Percentiles rank a stretch among this genome's conserved stretches.
Conservation (phyloP, 441 rosid species). For the Manihot esculenta region DNA sequence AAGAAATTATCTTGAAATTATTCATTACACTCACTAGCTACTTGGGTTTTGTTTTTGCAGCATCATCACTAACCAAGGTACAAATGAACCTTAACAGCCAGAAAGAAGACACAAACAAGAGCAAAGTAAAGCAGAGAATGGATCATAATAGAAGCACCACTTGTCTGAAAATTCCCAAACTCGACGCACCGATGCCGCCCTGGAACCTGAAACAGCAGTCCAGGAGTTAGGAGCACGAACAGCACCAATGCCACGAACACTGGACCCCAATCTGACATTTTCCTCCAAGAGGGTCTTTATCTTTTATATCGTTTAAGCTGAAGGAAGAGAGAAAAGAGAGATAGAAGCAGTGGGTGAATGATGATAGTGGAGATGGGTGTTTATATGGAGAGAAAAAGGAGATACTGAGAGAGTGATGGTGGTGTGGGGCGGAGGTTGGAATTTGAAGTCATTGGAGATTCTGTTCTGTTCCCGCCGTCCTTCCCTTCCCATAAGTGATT, state of each 20-base stretch:
- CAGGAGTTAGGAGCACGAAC: slow-evolving; percentile 70
- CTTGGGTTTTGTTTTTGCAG: too few species aligned
- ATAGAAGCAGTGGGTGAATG: background rate
- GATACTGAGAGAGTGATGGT: background rate
- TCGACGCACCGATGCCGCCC: slow-evolving; percentile 55
- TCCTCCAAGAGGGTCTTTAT: background rate
- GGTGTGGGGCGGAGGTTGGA: slow-evolving; percentile 24
- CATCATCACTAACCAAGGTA: slow-evolving; percentile 40
- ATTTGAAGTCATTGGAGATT: slow-evolving; percentile 18
- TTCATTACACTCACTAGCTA: too few species aligned
- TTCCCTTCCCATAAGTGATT: background rate
- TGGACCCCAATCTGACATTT: slow-evolving; percentile 77
- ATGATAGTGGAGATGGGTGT: background rate
- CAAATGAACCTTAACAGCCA: slow-evolving; percentile 66
- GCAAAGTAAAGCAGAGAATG: slow-evolving; percentile 78
- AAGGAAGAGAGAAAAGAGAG: background rate
- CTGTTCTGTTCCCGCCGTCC: slow-evolving; percentile 7
- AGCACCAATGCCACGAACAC: slow-evolving; percentile 66
- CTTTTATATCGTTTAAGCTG: background rate
- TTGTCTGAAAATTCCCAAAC: slow-evolving; percentile 88
- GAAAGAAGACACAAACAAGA: slow-evolving; percentile 71
- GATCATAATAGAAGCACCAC: slow-evolving; percentile 74
- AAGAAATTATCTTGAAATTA: too few species aligned
- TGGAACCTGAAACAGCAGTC: slow-evolving; percentile 81
- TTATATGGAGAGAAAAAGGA: slow-evolving; percentile 5